Evolutionary conservation across 2,329 filamentous ascomycete genomes (phyloP), one percentile per base, ranked within the genome.

Genomic region (Trichoderma endophyticum): DNA sequence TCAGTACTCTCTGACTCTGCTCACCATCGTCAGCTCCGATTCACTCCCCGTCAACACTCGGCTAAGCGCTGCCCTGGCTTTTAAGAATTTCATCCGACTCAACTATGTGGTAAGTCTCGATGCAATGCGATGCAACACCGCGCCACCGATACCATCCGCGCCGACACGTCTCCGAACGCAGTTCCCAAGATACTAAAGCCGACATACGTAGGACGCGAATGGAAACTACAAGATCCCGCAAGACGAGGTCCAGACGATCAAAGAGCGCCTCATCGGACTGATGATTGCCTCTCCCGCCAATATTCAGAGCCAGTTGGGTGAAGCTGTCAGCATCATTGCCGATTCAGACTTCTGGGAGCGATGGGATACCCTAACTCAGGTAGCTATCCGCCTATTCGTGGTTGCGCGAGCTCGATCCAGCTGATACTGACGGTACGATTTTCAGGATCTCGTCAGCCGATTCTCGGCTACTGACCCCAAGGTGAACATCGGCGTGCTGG

Each of bases 41-140:
- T 85, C 88, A 56, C 89, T 92, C 74, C 91, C 93, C 54, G 83
- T 87, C 75, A 95, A 93, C 77, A 96, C 93, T 73, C 91, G 96
- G 74, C 90, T 99, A 56, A 90, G 95, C 7, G 93, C 93, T 78
- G 93, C 96, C 32, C 87, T 99, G 73, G 96, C 93, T 85, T 99
- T 99, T 89, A 99, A 99, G 84, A 99, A 99, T 85, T 97, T 97
- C 82, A 94, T 99, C 79, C 92, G 93, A 82, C 90, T 92, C 80
- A 96, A 94, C 86, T 99, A 97, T 90, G 93, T 94, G 77, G 90
- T 92, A 83, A 76, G 89, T 85, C 60, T 11, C 71, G 76, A 89
- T 85, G 67, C 15, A 70, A 64, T 28, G 59, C 59, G 30, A 54
- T 24, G 48, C 48, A 76, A 89, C 85, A 63, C 15, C 72, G 64